Base-by-base conservation (phyloP, 768 basidiomycete species). In the Suillus occidentalis region DNA sequence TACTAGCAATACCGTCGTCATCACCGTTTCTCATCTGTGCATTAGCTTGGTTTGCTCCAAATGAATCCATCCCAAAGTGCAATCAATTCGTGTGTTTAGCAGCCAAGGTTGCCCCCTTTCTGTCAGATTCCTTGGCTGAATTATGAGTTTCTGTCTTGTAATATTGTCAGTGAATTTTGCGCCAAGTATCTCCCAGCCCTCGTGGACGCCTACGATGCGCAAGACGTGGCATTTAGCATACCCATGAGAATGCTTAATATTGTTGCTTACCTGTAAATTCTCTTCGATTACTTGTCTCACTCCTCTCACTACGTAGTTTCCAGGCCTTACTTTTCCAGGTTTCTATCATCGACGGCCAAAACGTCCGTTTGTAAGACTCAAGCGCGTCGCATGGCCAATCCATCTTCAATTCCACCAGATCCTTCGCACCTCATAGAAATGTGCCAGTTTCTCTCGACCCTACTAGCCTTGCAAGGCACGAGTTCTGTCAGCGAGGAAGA, bases 271-370 rank as follows among this genome's bases (percentile, higher is more conserved):
- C 78, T 78, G 80, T 79, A 68, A 62, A 36, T 47, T 61, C 25
- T 55, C 43, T 53, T n/a, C 40, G n/a, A 16, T 20, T 25, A 18
- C 22, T 45, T 58, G 28, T 45, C 39, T 9, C 6, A 18, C 25
- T 49, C 37, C 37, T 39, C 22, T 62, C 60, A 60, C 14, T 31
- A 22, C 6, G 25, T 14, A 40, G 13, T 25, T 43, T 61, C 14
- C 57, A 81, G 82, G 2, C 76, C 81, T 12, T 81, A 83, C 67
- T 82, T 81, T 64, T 67, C 77, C 42, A 80, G 81, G 36, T 82
- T 78, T 63, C 65, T 72, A 39, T 75, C 67, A 22, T 77, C 70
- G 4, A 65, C 73, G 8, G 76, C 72, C 18, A 76, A 72, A 8
- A 72, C 69, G 62, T 77, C 76, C 31, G 58, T 83, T 47, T 78